Percentiles rank a stretch among this genome's conserved stretches.
Evolutionary conservation across 2,329 filamentous ascomycete species (phyloP).

Genomic region (Knoxdaviesia capensis): DNA sequence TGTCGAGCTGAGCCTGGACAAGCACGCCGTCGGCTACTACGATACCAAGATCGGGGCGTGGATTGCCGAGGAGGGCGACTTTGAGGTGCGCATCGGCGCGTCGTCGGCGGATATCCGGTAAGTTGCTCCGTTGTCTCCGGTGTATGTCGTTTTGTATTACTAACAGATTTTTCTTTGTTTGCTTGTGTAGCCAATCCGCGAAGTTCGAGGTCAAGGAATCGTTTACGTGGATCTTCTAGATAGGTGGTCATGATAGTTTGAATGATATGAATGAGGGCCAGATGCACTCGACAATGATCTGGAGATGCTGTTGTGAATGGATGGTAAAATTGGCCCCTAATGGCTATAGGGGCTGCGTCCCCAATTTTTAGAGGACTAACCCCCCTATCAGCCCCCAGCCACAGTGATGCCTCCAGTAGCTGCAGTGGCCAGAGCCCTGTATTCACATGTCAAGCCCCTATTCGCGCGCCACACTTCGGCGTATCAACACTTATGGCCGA

Average conservation of each 20-base stretch:
- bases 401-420: too few species aligned
- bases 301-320: too few species aligned
- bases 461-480: too few species aligned
- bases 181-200: constrained; percentile 18
- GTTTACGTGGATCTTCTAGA: constrained; percentile 44
- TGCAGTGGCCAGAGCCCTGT: too few species aligned
- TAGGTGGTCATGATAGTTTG: not conserved
- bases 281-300: too few species aligned
- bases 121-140: constrained; percentile 9
- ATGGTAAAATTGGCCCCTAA: too few species aligned
- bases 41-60: constrained; percentile 36
- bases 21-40: constrained; percentile 38
- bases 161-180: not conserved
- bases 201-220: constrained; percentile 41
- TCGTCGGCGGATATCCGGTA: constrained; percentile 44
- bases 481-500: too few species aligned
- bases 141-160: not conserved
- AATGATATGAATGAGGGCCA: not conserved
- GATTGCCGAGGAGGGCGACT: constrained; percentile 45
- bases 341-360: too few species aligned
- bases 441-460: too few species aligned
- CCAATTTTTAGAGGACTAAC: too few species aligned
- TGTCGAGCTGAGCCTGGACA: constrained; percentile 23
- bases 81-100: constrained; percentile 39
- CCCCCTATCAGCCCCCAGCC: too few species aligned